Conservation (phyloP, 805 yeast species). For the Candida montana region DNA sequence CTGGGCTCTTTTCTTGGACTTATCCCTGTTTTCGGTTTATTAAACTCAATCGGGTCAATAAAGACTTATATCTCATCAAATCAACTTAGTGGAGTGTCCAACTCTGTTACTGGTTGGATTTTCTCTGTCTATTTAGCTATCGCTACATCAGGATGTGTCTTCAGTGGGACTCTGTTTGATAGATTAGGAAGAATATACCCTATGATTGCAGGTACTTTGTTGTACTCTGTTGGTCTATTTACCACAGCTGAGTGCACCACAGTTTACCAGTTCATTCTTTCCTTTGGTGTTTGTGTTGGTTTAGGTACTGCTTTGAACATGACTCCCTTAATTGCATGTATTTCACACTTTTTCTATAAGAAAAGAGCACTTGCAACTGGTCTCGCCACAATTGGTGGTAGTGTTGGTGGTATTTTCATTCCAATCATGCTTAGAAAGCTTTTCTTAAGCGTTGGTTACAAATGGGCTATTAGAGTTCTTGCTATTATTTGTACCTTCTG, state of each 20-base stretch:
- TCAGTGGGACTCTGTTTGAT: conserved; percentile 60
- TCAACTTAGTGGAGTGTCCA: conserved; percentile 45
- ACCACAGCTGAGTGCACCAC: conserved; percentile 48
- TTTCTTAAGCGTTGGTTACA: conserved; percentile 45
- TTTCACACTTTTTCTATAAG: conserved; percentile 60
- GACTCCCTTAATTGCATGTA: conserved; percentile 56
- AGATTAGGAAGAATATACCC: conserved; percentile 49
- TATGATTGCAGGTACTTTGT: conserved; percentile 37
- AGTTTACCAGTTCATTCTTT: conserved; percentile 56
- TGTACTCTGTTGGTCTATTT: conserved; percentile 49
- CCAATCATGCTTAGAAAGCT: conserved; percentile 49
- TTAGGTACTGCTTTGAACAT: conserved; percentile 55
- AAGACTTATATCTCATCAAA: conserved; percentile 53
- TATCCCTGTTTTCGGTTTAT: conserved; percentile 51
- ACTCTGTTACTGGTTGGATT: conserved; percentile 55
- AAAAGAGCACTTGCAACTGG: conserved; percentile 56
- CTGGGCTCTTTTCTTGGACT: conserved; percentile 58
- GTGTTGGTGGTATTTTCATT: conserved; percentile 53
- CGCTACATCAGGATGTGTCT: conserved; percentile 45
- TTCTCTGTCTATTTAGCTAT: conserved; percentile 55
- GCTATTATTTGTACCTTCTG: conserved; percentile 43
- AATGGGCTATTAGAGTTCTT: conserved; percentile 55
- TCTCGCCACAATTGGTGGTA: conserved; percentile 47
- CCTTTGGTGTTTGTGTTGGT: conserved; percentile 55
- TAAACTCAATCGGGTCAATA: conserved; percentile 60